Evolutionary conservation across 768 basidiomycete genomes (phyloP).

Genomic region (Hebeloma cylindrosporum): DNA sequence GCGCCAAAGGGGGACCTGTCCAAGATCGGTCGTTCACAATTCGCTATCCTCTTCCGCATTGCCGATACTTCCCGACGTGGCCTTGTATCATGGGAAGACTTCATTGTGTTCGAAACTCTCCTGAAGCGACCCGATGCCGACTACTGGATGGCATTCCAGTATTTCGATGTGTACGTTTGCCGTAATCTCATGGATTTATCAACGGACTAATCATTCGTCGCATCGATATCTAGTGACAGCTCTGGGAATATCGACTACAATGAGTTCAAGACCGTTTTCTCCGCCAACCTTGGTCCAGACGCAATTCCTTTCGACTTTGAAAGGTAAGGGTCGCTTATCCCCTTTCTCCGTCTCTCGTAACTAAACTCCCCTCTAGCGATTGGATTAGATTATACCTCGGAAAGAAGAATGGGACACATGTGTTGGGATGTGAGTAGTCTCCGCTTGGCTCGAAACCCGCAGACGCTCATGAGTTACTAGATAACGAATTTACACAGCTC

Average conservation of each 20-base stretch:
- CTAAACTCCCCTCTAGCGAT: slow-evolving; percentile 49
- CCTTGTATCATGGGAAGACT: slow-evolving; percentile 92
- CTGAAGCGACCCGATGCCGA: slow-evolving; percentile 95
- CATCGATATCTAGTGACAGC: slow-evolving; percentile 70
- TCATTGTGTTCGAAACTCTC: slow-evolving; percentile 90
- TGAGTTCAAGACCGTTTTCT: slow-evolving; percentile 93
- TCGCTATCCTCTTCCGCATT: slow-evolving; percentile 85
- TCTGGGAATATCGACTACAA: slow-evolving; percentile 93
- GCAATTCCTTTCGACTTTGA: slow-evolving; percentile 95
- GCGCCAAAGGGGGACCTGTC: slow-evolving; percentile 83
- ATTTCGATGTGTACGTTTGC: slow-evolving; percentile 86
- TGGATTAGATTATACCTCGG: slow-evolving; percentile 98
- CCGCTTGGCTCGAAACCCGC: background rate
- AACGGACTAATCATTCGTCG: slow-evolving; percentile 10
- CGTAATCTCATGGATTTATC: background rate
- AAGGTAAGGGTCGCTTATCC: slow-evolving; percentile 43
- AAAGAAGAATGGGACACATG: slow-evolving; percentile 86
- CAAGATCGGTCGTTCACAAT: slow-evolving; percentile 86
- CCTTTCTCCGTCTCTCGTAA: slow-evolving; percentile 2
- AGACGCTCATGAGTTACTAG: slow-evolving; percentile 34
- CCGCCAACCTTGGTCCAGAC: slow-evolving; percentile 72
- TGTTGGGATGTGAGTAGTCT: slow-evolving; percentile 76
- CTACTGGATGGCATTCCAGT: slow-evolving; percentile 95
- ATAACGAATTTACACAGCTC: slow-evolving; percentile 96
- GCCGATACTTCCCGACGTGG: slow-evolving; percentile 78